Base-by-base conservation (phyloP, 441 rosid genomes). In the Francoa sonchifolia region DNA sequence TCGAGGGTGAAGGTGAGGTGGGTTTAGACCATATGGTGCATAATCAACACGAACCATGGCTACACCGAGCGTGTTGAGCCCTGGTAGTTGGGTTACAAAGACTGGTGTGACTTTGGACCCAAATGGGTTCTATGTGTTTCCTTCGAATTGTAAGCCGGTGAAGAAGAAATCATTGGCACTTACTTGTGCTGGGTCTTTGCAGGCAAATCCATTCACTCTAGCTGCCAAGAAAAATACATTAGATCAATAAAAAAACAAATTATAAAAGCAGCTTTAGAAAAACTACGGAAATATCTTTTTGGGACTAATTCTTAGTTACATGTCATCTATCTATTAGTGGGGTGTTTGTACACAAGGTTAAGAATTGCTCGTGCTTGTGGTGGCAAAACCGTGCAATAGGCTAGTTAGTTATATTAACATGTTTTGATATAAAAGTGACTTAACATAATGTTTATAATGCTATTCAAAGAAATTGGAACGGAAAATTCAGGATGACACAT, bases 61-160 rank as follows among this genome's bases (percentile, higher is more conserved):
- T 19, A 57, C 33, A 10, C 62, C 39, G 0, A 50, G 62, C 2
- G 57, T 50, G 42, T 44, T 57, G 42, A 44, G 57, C 8, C 52
- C 47, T 16, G 43, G 47, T 25, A 38, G 2, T 10, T 31, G 55
- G 16, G 14, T 21, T 15, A 18, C 56, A 11, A 11, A 18, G 11
- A 45, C 56, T 6, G 36, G 23, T 4, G 41, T 50, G 19, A 38
- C 56, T 8, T 30, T 26, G 2, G 55, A 57, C 21, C 56, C 47
- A 0, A 37, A 11, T 3, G 19, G 25, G 26, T 44, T 50, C 4
- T 30, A 36, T 25, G 51, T 50, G 31, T 31, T 57, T 9, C 37
- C 31, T 0, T 41, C 17, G 11, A 42, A 19, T 33, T 39, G 53
- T 12, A 49, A 23, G 14, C 40, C 50, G 21, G 35, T 48, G 6